Evolutionary conservation across 495 filamentous ascomycete genomes (phyloP), one percentile per base, ranked within the genome.

Genomic region (Xylaria telfairii): DNA sequence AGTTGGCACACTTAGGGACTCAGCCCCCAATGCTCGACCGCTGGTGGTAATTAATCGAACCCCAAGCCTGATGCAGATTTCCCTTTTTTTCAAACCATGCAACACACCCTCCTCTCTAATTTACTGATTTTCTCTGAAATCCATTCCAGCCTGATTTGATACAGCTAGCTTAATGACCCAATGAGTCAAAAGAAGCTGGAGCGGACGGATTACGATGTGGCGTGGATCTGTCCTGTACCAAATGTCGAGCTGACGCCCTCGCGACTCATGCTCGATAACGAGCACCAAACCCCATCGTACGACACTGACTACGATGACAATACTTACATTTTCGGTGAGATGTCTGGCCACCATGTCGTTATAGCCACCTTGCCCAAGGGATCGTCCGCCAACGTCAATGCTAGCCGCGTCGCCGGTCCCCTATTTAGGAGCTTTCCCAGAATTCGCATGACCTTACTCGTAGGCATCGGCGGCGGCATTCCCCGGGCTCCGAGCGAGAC

Each of bases 161-260:
- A 26, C 2, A 53, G 19, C 24, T 21, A 21, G 24, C 24, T 4
- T 3, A 53, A 24, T 3, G 21, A 53, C 49, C 21, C 19, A 53
- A 57, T 57, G 53, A 12, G 21, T 15, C 24, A 15, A 26, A 57
- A 57, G 53, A 57, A 30, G 26, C 53, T 57, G 5, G 3, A 57
- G 5, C 28, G 53, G 53, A 57, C 53, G 21, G 53, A 57, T 32
- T 57, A 57, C 28, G 21, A 57, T 57, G 28, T 57, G 24, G 53
- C 26, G 53, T 57, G 53, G 53, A 57, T 57, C 32, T 57, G 53
- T 10, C 53, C 53, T 26, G 10, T 57, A 26, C 26, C 53, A 7
- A 57, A 24, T 10, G 10, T 57, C 28, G 53, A 57, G 26, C 53
- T 32, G 28, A 13, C 32, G 26, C 53, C 53, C 10, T 57, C 53